Base-by-base conservation (phyloP, 768 basidiomycete genomes). In the Collybiopsis luxurians region DNA sequence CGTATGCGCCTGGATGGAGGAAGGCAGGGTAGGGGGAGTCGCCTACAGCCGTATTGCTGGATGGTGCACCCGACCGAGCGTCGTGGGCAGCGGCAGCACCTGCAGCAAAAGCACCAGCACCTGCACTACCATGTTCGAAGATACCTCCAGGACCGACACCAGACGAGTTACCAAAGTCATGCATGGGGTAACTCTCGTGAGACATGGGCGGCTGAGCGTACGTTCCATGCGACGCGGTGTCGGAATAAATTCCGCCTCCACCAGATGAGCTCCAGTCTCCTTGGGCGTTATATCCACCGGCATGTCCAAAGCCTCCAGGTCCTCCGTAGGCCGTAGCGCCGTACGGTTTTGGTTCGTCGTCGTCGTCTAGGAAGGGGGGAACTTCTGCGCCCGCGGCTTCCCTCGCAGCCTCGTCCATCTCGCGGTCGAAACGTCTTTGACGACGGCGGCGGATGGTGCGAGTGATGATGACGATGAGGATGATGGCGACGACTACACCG, bases 371-470 rank as follows among this genome's bases (percentile, higher is more conserved):
- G 66, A 81, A 84, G 58, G 79, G 77, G 12, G 82, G 83, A 0
- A 79, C 74, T 19, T 74, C 75, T 0, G 81, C 75, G 1, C 78
- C 70, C 0, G 80, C 81, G 0, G 80, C 81, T 56, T 83, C 85
- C 2, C 79, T 80, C 0, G 89, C 87, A 0, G 88, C 89, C 48
- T 84, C 84, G 13, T 81, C 84, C 39, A 90, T 82, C 52, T 91
- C 90, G n/a, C 77, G 76, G 66, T 92, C 90, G 62, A 89, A 86
- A 42, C 79, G 75, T 58, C 75, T 68, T 2, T 83, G 84, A 1
- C 86, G 83, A 6, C 85, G 84, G 0, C 89, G 82, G 9, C 88
- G 85, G 61, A 89, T 59, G 58, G 70, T 69, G 56, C 78, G 82
- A 36, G 81, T 78, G 45, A 80, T 59, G 27, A 83, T 59, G 6